Evolutionary conservation across 176 grass and related monocot genomes (phyloP).

Genomic region (Olyra latifolia): DNA sequence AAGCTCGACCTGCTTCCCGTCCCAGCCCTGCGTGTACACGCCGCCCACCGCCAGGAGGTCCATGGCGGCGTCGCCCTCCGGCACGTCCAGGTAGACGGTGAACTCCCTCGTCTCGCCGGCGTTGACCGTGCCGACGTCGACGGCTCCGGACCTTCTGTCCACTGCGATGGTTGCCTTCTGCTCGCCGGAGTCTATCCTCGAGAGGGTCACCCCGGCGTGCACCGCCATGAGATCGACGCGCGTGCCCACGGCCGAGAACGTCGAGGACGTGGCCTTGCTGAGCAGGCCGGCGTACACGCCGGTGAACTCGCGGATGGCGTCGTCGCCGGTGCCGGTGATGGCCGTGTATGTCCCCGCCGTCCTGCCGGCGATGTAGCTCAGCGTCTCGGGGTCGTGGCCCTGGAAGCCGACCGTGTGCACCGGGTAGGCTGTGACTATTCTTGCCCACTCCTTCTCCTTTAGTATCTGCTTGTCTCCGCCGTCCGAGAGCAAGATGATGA

Average conservation of each 20-base stretch:
- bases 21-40: neutral
- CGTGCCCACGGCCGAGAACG: neutral
- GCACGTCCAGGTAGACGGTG: constrained; percentile 15
- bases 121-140: neutral
- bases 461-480: neutral
- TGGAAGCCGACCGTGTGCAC: constrained; percentile 15
- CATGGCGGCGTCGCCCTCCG: neutral
- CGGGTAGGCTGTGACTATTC: neutral
- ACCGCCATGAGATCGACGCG: neutral
- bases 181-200: neutral
- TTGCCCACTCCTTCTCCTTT: neutral
- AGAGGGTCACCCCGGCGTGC: neutral
- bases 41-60: neutral
- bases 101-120: neutral
- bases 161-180: neutral
- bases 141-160: neutral
- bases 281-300: neutral
- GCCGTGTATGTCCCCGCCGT: neutral
- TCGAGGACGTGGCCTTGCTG: neutral
- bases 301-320: neutral
- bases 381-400: neutral
- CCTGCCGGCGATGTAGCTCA: neutral
- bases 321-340: neutral
- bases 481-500: neutral
- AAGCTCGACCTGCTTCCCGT: neutral